These are phyloP conservation scores for Boletus reticuloceps DNA, from an alignment of 768 basidiomycete species.

Conservation along the genomic window DNA sequence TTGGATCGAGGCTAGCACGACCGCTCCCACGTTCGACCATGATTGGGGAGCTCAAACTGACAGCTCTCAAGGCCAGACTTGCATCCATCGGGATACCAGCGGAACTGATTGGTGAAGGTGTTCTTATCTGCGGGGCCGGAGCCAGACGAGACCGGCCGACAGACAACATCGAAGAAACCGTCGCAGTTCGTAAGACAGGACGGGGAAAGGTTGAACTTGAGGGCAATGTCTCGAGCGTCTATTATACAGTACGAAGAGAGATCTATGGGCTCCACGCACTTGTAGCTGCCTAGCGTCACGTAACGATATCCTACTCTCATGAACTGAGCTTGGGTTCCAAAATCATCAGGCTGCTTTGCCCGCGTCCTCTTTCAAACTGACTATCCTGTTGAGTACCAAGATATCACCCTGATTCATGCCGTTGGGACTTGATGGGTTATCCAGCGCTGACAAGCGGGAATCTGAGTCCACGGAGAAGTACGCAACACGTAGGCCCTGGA, in stretches of 20 bases:
- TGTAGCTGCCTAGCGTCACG: constrained; percentile 56
- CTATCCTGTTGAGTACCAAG: constrained; percentile 87
- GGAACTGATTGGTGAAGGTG: constrained; percentile 96
- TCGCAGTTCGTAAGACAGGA: constrained; percentile 86
- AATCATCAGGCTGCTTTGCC: constrained; percentile 52
- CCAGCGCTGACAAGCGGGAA: constrained; percentile 61
- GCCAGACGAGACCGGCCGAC: constrained; percentile 42
- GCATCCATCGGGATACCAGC: constrained; percentile 76
- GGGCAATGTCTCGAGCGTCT: constrained; percentile 84
- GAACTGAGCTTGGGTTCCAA: not conserved
- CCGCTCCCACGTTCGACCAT: constrained; percentile 86
- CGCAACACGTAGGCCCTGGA: constrained; percentile 94
- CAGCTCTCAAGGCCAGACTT: constrained; percentile 80
- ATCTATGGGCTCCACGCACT: constrained; percentile 90
- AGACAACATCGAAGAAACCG: constrained; percentile 59
- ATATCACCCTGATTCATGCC: constrained; percentile 67
- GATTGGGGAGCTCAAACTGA: constrained; percentile 96
- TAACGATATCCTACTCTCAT: constrained; percentile 8
- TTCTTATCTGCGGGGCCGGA: constrained; percentile 78
- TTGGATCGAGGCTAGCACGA: constrained; percentile 65
- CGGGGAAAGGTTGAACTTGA: constrained; percentile 87
- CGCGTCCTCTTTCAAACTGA: constrained; percentile 91
- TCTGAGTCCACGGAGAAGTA: constrained; percentile 96
- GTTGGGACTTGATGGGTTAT: constrained; percentile 44
- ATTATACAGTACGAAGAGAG: constrained; percentile 85